Percentiles rank a stretch among this genome's conserved stretches.
Evolutionary conservation across 2,329 filamentous ascomycete species (phyloP).

Genomic region (Fusarium coffeatum): DNA sequence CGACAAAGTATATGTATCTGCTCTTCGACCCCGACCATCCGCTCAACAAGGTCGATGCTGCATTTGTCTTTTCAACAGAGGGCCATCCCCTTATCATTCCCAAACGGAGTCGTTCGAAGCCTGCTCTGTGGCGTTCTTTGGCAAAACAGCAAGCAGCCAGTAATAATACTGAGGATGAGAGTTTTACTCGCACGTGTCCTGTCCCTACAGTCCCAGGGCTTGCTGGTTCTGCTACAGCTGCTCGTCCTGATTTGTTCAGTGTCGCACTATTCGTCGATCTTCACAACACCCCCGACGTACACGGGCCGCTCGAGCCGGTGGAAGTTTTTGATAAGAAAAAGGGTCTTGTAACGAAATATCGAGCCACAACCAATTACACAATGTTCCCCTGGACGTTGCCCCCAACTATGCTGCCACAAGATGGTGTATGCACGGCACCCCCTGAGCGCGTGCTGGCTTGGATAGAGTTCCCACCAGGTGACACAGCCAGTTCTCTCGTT

Average conservation of each 20-base stretch:
- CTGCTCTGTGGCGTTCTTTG: constrained; percentile 8
- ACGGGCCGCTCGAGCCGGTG: constrained; percentile 57
- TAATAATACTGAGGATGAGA: constrained; percentile 56
- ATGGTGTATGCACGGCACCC: constrained; percentile 82
- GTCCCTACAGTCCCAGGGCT: constrained; percentile 69
- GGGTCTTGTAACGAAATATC: constrained; percentile 56
- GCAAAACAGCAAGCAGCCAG: constrained; percentile 36
- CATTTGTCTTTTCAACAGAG: constrained; percentile 95
- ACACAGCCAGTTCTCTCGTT: constrained; percentile 50
- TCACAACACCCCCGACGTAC: constrained; percentile 77
- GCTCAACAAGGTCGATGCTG: constrained; percentile 84
- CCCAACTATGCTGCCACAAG: constrained; percentile 74
- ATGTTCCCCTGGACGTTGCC: constrained; percentile 96
- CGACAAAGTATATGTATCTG: constrained; percentile 93
- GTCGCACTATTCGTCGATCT: constrained; percentile 86
- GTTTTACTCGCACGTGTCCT: constrained; percentile 73
- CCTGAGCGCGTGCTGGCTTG: constrained; percentile 75
- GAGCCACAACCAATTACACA: constrained; percentile 79
- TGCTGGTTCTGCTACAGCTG: constrained; percentile 81
- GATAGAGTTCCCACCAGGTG: constrained; percentile 69
- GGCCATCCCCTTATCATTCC: constrained; percentile 93
- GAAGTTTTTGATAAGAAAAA: constrained; percentile 58
- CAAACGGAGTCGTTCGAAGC: constrained; percentile 42
- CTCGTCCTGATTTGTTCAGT: constrained; percentile 85
- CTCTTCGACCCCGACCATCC: constrained; percentile 89